Evolutionary conservation across 2,329 filamentous ascomycete species (phyloP), one percentile per base, ranked within the genome.

Genomic region (Gyromitra esculenta): DNA sequence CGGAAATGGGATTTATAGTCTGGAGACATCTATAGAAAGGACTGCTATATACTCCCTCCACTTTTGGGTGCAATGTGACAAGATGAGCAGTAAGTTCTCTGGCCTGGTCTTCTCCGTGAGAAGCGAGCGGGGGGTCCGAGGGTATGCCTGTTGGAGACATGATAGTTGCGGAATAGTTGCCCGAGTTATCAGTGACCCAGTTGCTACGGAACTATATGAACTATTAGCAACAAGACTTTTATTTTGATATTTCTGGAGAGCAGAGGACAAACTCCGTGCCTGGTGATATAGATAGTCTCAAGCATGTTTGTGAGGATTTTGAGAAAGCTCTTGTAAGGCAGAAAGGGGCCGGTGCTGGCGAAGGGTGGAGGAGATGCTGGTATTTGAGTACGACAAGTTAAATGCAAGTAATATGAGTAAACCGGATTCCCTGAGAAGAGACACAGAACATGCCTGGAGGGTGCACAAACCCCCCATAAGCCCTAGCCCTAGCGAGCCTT

Each of bases 11-110:
- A 62, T 88, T 86, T 67, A 97, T 89, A 1, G 94, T 97, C 84
- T 97, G 92, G 54, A 97, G 85, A 82, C 94, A 97, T 79, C 94
- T 89, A 83, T 96, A 97, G 84, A 93, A 97, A 0, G 93, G 92
- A 77, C 91, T 94, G 41, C 89, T 92, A 85, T 97, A 98, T 80
- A 98, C 88, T 60, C 87, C 87, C 68, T 93, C 90, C 75, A 95
- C 87, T 0, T 90, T 88, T 43, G 92, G 91, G 18, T 89, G 84
- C 57, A 92, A 82, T 0, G 85, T 86, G 74, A 86, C 82, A 62
- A 97, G 86, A 81, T 92, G 88, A 6, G 83, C 85, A 1, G 87
- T 94, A 60, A 98, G 87, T 84, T 98, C 90, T 77, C 89, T 87
- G 25, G 94, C 90, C 85, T 99, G 96, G 66, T 89, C 87, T 52